Conservation (phyloP, 2,329 filamentous ascomycete species). For the Aspergillus sclerotialis region DNA sequence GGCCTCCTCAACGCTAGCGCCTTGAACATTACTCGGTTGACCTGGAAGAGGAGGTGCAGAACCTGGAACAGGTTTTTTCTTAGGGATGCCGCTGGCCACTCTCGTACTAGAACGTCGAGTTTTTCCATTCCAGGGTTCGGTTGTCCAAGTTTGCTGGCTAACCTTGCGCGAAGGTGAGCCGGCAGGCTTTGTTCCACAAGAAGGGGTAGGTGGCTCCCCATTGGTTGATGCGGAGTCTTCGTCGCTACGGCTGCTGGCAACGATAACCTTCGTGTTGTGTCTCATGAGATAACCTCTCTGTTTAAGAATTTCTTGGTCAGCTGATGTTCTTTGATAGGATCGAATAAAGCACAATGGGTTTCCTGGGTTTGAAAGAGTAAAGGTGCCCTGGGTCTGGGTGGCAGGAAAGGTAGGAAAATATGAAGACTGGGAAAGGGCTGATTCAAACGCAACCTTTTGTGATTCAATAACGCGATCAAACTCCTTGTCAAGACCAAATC, state of each 20-base stretch:
- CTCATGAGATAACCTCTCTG: conserved; percentile 98
- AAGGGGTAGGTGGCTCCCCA: conserved; percentile 18
- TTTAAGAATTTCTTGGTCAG: conserved; percentile 58
- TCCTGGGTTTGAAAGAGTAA: conserved; percentile 7
- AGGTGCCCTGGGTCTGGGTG: conserved; percentile 7
- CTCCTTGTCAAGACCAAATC: conserved; percentile 80
- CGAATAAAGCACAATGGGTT: conserved; percentile 11
- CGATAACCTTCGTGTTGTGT: conserved; percentile 94
- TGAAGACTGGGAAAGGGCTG: conserved; percentile 35
- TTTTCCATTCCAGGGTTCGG: conserved; percentile 92
- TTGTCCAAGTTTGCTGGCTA: conserved; percentile 87
- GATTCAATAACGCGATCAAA: conserved; percentile 92
- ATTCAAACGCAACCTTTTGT: conserved; percentile 77
- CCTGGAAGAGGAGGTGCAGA: conserved; percentile 78
- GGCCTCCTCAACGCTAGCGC: conserved; percentile 62
- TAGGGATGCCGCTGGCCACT: conserved; percentile 50
- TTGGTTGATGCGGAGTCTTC: conserved; percentile 37
- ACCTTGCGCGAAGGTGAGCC: conserved; percentile 68
- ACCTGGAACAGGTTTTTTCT: conserved; percentile 56
- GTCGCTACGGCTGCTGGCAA: conserved; percentile 71
- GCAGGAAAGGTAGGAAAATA: conserved; percentile 7
- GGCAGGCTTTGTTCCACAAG: conserved; percentile 51
- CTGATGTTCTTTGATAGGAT: conserved; percentile 35
- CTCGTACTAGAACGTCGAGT: conserved; percentile 60
- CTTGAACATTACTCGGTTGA: conserved; percentile 70